Evolutionary conservation across 495 filamentous ascomycete genomes (phyloP).

Genomic region (Trichoderma gamsii): DNA sequence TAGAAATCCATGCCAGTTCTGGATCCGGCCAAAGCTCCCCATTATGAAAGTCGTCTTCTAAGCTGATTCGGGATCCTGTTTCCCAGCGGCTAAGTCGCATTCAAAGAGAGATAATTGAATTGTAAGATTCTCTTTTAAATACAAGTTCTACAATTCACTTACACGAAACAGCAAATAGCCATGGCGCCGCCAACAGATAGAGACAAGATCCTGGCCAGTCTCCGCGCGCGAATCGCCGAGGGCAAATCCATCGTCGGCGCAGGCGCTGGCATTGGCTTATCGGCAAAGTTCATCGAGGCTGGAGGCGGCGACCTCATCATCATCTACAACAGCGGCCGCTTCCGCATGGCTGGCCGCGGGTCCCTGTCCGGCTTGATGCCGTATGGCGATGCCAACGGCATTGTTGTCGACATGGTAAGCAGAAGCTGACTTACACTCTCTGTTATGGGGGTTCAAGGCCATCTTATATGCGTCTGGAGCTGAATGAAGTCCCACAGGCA

Average conservation of each 20-base stretch:
- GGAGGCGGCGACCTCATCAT: slow-evolving; percentile 64
- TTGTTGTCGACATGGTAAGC: slow-evolving; percentile 61
- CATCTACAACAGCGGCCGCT: slow-evolving; percentile 67
- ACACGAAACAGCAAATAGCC: not conserved
- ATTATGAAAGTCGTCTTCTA: not conserved
- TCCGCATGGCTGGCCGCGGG: slow-evolving; percentile 66
- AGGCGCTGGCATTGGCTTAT: slow-evolving; percentile 66
- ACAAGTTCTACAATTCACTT: not conserved
- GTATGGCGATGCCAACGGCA: slow-evolving; percentile 64
- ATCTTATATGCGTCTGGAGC: not conserved
- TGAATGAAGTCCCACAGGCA: slow-evolving; percentile 32
- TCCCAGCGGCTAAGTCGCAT: not conserved
- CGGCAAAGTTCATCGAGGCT: slow-evolving; percentile 62
- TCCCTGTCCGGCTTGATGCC: slow-evolving; percentile 68
- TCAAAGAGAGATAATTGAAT: not conserved
- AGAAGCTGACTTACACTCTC: too few species aligned
- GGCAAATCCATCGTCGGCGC: slow-evolving; percentile 58
- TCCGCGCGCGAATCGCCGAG: slow-evolving; percentile 46
- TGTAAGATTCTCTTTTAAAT: too few species aligned
- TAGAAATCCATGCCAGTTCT: not conserved
- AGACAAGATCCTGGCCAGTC: slow-evolving; percentile 48
- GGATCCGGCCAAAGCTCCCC: too few species aligned
- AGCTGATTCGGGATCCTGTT: not conserved
- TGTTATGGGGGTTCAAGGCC: too few species aligned
- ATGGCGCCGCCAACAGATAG: slow-evolving; percentile 42